Evolutionary conservation across 2,329 filamentous ascomycete species (phyloP).

Genomic region (Colletotrichum camelliae): DNA sequence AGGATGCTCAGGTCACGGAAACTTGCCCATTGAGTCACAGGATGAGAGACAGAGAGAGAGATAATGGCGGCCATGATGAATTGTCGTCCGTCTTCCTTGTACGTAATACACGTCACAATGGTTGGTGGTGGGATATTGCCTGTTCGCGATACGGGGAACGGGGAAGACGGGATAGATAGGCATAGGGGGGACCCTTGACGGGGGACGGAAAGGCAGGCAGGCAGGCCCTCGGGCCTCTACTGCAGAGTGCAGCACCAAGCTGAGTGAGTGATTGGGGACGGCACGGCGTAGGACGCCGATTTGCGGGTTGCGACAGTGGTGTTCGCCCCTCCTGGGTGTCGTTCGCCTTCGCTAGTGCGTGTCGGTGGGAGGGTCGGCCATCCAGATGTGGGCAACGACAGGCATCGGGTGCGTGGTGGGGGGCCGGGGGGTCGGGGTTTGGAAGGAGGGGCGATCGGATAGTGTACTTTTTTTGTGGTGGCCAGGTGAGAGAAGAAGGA

Average conservation of each 20-base stretch:
- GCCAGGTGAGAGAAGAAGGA: background rate
- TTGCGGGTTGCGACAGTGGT: background rate
- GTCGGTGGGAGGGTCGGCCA: background rate
- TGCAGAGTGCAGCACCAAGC: background rate
- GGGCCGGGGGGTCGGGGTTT: background rate
- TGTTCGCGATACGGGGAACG: background rate
- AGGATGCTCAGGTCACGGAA: background rate
- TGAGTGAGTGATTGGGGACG: background rate
- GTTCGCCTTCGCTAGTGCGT: background rate
- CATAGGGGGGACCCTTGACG: background rate
- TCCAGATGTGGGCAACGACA: background rate
- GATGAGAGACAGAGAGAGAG: background rate
- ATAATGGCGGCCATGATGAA: background rate
- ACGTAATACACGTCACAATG: slow-evolving; percentile 7
- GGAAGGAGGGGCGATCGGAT: background rate
- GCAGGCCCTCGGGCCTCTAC: background rate
- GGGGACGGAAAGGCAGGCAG: background rate
- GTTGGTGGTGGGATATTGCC: slow-evolving; percentile 7
- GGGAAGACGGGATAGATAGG: background rate
- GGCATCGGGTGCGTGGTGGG: background rate
- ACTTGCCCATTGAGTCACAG: background rate
- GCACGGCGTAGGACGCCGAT: background rate
- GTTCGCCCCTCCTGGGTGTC: background rate
- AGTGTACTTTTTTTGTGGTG: background rate
- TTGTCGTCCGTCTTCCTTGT: slow-evolving; percentile 7